Evolutionary conservation across 192 early-diverging fungal genomes (phyloP).

Genomic region (Entophlyctis luteolus): DNA sequence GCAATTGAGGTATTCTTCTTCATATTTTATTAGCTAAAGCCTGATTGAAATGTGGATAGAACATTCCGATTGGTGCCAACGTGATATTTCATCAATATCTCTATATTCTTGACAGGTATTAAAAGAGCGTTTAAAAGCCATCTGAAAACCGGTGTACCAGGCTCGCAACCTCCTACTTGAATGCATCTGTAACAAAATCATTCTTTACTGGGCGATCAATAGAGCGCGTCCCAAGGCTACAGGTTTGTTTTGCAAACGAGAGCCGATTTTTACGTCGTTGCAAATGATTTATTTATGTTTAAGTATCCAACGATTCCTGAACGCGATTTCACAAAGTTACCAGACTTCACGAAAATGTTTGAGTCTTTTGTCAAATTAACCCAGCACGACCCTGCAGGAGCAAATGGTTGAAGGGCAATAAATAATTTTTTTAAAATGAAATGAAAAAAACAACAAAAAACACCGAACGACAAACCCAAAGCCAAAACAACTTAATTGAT

Average conservation of each 20-base stretch:
- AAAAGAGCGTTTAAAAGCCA: background rate
- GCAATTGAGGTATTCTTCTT: slow-evolving; percentile 2
- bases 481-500: too few species aligned
- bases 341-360: background rate
- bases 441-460: too few species aligned
- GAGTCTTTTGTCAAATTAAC: too few species aligned
- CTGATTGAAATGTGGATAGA: slow-evolving; percentile 27
- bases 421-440: too few species aligned
- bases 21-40: background rate
- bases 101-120: slow-evolving; percentile 54
- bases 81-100: slow-evolving; percentile 91
- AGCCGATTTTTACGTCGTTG: background rate
- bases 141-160: too few species aligned
- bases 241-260: slow-evolving; percentile 26
- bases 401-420: too few species aligned
- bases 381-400: too few species aligned
- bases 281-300: background rate
- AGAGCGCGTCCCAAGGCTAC: slow-evolving; percentile 69
- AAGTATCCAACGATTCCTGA: slow-evolving; percentile 31
- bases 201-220: slow-evolving; percentile 78
- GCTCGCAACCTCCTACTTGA: slow-evolving; percentile 76
- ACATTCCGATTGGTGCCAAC: slow-evolving; percentile 65
- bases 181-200: slow-evolving; percentile 66
- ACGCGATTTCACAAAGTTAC: slow-evolving; percentile 9
- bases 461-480: too few species aligned